These are phyloP conservation scores for Kingdonia uniflora DNA, from an alignment of 164 flowering plant genomes.

Conservation along the genomic window DNA sequence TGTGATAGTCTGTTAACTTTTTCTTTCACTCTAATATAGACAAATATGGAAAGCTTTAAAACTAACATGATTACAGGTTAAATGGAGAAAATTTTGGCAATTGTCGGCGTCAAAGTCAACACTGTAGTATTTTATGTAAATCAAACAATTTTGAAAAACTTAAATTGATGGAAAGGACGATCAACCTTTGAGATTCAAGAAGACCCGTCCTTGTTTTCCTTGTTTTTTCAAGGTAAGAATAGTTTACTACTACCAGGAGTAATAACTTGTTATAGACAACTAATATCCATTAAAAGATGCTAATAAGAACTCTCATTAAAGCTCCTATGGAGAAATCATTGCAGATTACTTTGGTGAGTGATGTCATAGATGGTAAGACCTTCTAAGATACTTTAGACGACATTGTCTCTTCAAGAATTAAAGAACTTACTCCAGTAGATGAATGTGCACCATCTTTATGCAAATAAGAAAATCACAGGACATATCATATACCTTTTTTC, in stretches of 20 bases:
- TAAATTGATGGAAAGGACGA: slow-evolving; percentile 45
- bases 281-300: background rate
- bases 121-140: slow-evolving; percentile 62
- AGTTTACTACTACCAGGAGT: background rate
- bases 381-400: slow-evolving; percentile 91
- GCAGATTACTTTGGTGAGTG: slow-evolving; percentile 74
- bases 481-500: too few relatives aligned
- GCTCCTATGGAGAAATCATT: slow-evolving; percentile 71
- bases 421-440: slow-evolving; percentile 40
- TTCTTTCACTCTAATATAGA: too few relatives aligned
- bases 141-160: slow-evolving; percentile 19
- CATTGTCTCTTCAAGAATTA: slow-evolving; percentile 71
- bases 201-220: slow-evolving; percentile 32
- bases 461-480: too few relatives aligned
- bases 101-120: slow-evolving; percentile 86
- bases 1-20: too few relatives aligned
- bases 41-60: too few relatives aligned
- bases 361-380: slow-evolving; percentile 86
- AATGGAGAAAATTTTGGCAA: slow-evolving; percentile 79
- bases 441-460: slow-evolving; percentile 46
- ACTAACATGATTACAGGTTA: slow-evolving; percentile 72
- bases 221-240: slow-evolving; percentile 46
- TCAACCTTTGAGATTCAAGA: slow-evolving; percentile 34
- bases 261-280: background rate
- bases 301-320: slow-evolving; percentile 22